These are phyloP conservation scores for Solanum habrochaites DNA, from an alignment of 257 asterid species.

Conservation along the genomic window DNA sequence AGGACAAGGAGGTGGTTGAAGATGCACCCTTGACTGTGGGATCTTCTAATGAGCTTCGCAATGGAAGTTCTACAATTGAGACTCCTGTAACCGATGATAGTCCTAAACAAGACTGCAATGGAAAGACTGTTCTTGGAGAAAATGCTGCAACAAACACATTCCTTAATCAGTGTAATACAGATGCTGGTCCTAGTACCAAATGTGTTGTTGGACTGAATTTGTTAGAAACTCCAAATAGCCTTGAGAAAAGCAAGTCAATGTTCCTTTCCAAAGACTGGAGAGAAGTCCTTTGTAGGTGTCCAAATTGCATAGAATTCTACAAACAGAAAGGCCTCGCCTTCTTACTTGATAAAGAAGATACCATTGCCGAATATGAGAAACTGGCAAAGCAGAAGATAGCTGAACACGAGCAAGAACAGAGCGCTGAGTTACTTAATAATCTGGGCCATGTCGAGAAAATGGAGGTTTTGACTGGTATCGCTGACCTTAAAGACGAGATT, in stretches of 20 bases:
- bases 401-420: constrained; percentile 64
- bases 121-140: constrained; percentile 8
- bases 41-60: constrained; percentile 12
- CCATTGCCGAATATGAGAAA: constrained; percentile 86
- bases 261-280: constrained; percentile 80
- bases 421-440: constrained; percentile 55
- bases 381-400: constrained; percentile 73
- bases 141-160: neutral
- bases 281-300: constrained; percentile 62
- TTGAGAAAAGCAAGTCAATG: constrained; percentile 37
- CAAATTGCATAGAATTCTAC: constrained; percentile 44
- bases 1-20: constrained; percentile 32
- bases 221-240: constrained; percentile 20
- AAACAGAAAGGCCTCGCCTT: constrained; percentile 44
- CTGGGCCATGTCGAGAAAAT: constrained; percentile 79
- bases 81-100: constrained; percentile 2
- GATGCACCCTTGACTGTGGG: constrained; percentile 12
- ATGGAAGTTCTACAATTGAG: constrained; percentile 12
- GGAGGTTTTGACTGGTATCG: constrained; percentile 69
- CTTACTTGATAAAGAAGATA: constrained; percentile 78
- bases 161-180: constrained; percentile 13
- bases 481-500: constrained; percentile 80
- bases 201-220: constrained; percentile 42
- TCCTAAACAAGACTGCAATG: constrained; percentile 5
- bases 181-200: constrained; percentile 34